phyloP scores from a whole-genome alignment of 768 basidiomycete genomes.

The Boletus edulis region DNA sequence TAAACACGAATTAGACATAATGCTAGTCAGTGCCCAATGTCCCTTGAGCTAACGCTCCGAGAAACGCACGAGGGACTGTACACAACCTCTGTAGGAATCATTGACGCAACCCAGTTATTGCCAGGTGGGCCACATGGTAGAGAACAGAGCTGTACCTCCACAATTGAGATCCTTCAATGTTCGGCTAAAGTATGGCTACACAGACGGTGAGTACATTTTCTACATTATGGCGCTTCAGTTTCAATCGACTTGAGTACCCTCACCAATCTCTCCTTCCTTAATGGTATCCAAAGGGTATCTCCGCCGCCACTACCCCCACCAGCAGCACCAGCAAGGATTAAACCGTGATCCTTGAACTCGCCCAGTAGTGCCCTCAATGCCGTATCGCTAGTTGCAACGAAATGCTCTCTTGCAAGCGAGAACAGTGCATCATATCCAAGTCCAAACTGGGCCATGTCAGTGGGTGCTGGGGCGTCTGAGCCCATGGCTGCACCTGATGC shows the following conservation, averaged over 20 bases:
- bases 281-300: conserved; percentile 81
- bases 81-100: too few species aligned
- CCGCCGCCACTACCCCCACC: conserved; percentile 43
- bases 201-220: background rate
- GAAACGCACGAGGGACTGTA: too few species aligned
- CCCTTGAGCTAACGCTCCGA: too few species aligned
- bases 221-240: conserved; percentile 15
- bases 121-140: too few species aligned
- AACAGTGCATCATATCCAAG: conserved; percentile 69
- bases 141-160: too few species aligned
- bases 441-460: conserved; percentile 46
- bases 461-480: conserved; percentile 4
- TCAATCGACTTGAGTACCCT: conserved; percentile 40
- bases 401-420: conserved; percentile 71
- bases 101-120: too few species aligned
- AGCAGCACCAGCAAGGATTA: conserved; percentile 56
- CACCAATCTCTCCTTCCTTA: conserved; percentile 71
- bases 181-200: background rate
- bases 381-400: conserved; percentile 87
- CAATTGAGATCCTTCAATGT: background rate
- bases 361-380: conserved; percentile 77
- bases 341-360: conserved; percentile 89
- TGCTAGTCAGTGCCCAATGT: too few species aligned
- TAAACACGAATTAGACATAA: too few species aligned
- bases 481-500: conserved; percentile 4